Evolutionary conservation across 176 grass and related monocot genomes (phyloP).

Genomic region (Carex pumila): DNA sequence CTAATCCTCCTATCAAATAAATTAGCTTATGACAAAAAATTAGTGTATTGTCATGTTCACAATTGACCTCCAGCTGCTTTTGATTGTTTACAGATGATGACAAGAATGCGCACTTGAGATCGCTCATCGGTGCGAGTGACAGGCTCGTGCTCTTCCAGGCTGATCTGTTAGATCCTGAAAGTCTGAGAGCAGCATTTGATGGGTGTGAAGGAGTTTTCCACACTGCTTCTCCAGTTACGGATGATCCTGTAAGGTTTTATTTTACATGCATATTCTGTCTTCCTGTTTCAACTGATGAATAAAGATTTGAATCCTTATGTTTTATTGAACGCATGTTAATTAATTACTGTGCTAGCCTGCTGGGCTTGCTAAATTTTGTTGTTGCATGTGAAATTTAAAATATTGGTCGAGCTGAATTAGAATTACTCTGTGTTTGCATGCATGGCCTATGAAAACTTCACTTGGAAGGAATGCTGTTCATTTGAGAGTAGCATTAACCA

Average conservation of each 20-base stretch:
- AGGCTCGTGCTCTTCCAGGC: conserved; percentile 26
- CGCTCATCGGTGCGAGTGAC: conserved; percentile 29
- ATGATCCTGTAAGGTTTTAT: conserved; percentile 33
- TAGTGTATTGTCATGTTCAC: neutral
- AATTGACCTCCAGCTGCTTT: neutral
- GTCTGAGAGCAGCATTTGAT: conserved; percentile 31
- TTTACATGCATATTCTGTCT: neutral
- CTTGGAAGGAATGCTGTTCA: neutral
- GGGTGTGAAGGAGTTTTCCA: conserved; percentile 62
- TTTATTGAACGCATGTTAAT: neutral
- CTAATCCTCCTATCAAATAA: no score
- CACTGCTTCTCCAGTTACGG: conserved; percentile 45
- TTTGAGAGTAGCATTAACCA: neutral
- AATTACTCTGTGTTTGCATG: neutral
- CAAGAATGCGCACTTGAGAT: conserved; percentile 36
- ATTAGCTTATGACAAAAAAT: no score
- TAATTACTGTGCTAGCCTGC: neutral
- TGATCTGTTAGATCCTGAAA: conserved; percentile 41
- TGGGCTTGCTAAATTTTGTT: neutral
- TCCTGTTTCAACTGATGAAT: neutral
- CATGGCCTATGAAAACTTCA: neutral
- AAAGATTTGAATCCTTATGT: neutral
- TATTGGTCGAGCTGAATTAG: neutral
- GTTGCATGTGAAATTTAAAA: neutral
- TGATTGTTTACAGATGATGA: conserved; percentile 10